A percentile compares a stretch with the other conserved stretches of the same genome.
Conservation (phyloP, 768 basidiomycete species). For the Rhizopogon vesiculosus region DNA sequence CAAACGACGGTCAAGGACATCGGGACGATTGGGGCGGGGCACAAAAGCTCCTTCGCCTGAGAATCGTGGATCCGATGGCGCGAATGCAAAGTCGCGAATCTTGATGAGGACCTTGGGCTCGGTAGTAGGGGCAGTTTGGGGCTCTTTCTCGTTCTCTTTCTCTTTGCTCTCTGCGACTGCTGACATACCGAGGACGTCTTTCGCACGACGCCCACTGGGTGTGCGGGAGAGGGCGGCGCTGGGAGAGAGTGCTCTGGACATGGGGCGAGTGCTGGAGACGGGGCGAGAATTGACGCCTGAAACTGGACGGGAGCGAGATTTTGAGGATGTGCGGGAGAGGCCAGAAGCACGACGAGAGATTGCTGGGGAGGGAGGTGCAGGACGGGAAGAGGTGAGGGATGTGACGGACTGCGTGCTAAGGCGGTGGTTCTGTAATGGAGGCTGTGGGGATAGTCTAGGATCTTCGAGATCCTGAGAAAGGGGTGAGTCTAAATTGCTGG, state of each 20-base stretch:
- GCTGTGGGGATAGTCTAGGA: neutral
- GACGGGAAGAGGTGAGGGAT: constrained; percentile 45
- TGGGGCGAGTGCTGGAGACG: constrained; percentile 8
- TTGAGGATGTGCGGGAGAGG: constrained; percentile 20
- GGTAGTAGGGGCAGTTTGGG: neutral
- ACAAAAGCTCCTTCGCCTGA: constrained; percentile 35
- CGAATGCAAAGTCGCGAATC: constrained; percentile 49
- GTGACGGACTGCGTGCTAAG: constrained; percentile 20
- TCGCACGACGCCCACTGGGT: constrained; percentile 15
- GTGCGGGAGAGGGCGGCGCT: constrained; percentile 6
- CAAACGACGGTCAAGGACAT: constrained; percentile 24
- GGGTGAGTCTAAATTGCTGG: neutral
- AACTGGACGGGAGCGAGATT: constrained; percentile 12
- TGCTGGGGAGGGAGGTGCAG: constrained; percentile 58
- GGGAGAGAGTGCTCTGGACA: constrained; percentile 6
- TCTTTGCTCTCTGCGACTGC: constrained; percentile 9
- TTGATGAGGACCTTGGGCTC: constrained; percentile 24
- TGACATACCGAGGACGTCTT: constrained; percentile 10
- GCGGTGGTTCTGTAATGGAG: constrained; percentile 7
- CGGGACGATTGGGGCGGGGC: constrained; percentile 34
- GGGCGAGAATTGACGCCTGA: constrained; percentile 22
- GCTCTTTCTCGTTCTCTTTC: neutral
- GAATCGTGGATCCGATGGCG: constrained; percentile 38
- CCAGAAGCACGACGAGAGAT: constrained; percentile 39
- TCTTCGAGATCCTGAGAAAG: neutral